These are phyloP conservation scores for Eimeria falciformis DNA, from an alignment of 169 alveolate genomes.

Conservation along the genomic window DNA sequence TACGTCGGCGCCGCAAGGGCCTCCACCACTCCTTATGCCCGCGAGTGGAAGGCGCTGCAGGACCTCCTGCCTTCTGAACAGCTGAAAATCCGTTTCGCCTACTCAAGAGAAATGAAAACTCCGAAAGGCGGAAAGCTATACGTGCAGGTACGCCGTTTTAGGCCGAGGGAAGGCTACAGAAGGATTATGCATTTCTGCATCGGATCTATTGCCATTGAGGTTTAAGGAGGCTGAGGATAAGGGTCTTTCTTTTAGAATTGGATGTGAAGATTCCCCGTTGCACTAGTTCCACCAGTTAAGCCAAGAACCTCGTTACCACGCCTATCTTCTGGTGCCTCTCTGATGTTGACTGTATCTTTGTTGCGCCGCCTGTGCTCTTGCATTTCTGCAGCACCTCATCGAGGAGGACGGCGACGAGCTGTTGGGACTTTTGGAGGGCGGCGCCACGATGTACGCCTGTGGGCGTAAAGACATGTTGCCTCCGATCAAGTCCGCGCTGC, in stretches of 20 bases:
- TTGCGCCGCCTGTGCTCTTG: neutral
- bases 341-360: too few relatives aligned
- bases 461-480: constrained; percentile 56
- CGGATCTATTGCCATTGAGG: too few relatives aligned
- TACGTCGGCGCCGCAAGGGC: constrained; percentile 54
- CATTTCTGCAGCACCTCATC: constrained; percentile 9
- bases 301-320: too few relatives aligned
- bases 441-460: constrained; percentile 36
- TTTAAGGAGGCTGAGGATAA: too few relatives aligned
- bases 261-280: too few relatives aligned
- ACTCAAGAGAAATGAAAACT: constrained; percentile 17
- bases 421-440: neutral
- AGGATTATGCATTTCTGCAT: too few relatives aligned
- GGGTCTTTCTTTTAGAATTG: too few relatives aligned
- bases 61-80: constrained; percentile 28
- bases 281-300: too few relatives aligned
- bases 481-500: constrained; percentile 40
- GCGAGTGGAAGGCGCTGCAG: constrained; percentile 32
- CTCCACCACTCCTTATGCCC: constrained; percentile 2
- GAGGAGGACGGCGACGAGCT: constrained; percentile 34
- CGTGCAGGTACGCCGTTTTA: constrained; percentile 35
- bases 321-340: too few relatives aligned
- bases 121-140: constrained; percentile 57
- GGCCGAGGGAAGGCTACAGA: too few relatives aligned
- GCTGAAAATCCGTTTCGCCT: constrained; percentile 40